Conservation (phyloP, 768 basidiomycete genomes). For the Strobilomyces dryophilus region DNA sequence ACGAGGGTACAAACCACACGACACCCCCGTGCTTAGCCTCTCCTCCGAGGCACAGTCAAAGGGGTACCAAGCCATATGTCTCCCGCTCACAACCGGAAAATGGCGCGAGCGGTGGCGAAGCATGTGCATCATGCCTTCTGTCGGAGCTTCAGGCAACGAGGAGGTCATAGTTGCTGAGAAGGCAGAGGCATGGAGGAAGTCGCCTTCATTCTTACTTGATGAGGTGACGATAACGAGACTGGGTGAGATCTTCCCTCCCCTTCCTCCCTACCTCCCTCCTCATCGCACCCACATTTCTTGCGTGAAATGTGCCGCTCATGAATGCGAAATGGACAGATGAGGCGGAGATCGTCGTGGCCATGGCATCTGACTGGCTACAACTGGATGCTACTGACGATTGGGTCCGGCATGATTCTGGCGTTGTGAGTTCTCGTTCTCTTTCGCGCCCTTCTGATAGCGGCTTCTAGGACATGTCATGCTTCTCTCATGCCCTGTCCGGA, state of each 20-base stretch:
- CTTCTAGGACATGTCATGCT: conserved; percentile 8
- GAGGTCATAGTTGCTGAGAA: conserved; percentile 46
- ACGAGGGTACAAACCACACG: conserved; percentile 22
- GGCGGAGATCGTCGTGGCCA: conserved; percentile 62
- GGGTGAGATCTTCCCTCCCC: conserved; percentile 37
- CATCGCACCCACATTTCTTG: conserved; percentile 11
- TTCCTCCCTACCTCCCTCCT: background rate
- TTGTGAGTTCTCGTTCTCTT: conserved; percentile 56
- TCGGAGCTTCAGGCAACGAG: conserved; percentile 33
- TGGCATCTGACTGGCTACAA: conserved; percentile 94
- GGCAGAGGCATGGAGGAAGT: conserved; percentile 83
- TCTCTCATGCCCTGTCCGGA: conserved; percentile 13
- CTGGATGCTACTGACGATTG: conserved; percentile 91
- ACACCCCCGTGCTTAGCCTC: conserved; percentile 49
- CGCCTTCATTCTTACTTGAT: conserved; percentile 70
- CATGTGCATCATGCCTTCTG: conserved; percentile 73
- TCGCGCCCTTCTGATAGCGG: conserved; percentile 5
- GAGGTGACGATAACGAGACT: conserved; percentile 89
- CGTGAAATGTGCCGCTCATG: conserved; percentile 14
- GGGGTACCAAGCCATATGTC: conserved; percentile 71
- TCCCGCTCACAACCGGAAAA: conserved; percentile 84
- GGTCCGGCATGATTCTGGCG: conserved; percentile 93
- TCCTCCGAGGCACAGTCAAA: conserved; percentile 50
- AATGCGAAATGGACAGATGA: conserved; percentile 50
- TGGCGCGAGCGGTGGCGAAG: conserved; percentile 88